phyloP scores from a whole-genome alignment of 495 filamentous ascomycete genomes.

The Penicillium dipodomyicola region DNA sequence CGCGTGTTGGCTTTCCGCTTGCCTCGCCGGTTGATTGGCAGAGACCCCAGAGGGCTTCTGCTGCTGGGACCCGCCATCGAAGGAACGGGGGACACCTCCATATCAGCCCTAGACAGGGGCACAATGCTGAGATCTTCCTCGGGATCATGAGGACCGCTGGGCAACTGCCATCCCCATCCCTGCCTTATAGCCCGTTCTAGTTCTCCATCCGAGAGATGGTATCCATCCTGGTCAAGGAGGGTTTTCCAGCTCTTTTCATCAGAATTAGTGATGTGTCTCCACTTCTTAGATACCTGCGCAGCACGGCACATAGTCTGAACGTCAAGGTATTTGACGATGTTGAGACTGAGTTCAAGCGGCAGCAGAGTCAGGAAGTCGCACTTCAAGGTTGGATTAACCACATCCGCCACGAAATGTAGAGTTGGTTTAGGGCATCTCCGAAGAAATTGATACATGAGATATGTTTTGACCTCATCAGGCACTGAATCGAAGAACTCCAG shows the following conservation, averaged over 20 bases:
- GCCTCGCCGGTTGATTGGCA: conserved; percentile 36
- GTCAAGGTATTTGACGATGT: conserved; percentile 85
- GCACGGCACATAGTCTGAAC: conserved; percentile 84
- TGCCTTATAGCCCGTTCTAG: conserved; percentile 81
- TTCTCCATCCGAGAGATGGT: conserved; percentile 74
- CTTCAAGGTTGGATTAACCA: conserved; percentile 95
- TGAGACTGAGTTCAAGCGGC: conserved; percentile 80
- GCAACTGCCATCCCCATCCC: conserved; percentile 99
- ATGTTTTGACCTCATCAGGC: conserved; percentile 82
- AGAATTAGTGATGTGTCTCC: conserved; percentile 83
- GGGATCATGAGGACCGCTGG: conserved; percentile 66
- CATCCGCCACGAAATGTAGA: conserved; percentile 83
- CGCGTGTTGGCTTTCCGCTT: conserved; percentile 56
- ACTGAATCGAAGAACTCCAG: conserved; percentile 88
- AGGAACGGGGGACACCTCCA: conserved; percentile 38
- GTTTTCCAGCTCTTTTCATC: conserved; percentile 97
- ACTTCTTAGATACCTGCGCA: conserved; percentile 90
- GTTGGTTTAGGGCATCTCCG: conserved; percentile 86
- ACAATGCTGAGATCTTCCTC: conserved; percentile 73
- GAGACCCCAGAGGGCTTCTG: conserved; percentile 21
- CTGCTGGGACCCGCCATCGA: conserved; percentile 32
- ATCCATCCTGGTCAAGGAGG: conserved; percentile 81
- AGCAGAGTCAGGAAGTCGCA: conserved; percentile 85
- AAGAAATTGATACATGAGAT: conserved; percentile 94
- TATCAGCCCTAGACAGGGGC: conserved; percentile 44